These are phyloP conservation scores for Populus pruinosa DNA, from an alignment of 345 rosid species.

Conservation along the genomic window DNA sequence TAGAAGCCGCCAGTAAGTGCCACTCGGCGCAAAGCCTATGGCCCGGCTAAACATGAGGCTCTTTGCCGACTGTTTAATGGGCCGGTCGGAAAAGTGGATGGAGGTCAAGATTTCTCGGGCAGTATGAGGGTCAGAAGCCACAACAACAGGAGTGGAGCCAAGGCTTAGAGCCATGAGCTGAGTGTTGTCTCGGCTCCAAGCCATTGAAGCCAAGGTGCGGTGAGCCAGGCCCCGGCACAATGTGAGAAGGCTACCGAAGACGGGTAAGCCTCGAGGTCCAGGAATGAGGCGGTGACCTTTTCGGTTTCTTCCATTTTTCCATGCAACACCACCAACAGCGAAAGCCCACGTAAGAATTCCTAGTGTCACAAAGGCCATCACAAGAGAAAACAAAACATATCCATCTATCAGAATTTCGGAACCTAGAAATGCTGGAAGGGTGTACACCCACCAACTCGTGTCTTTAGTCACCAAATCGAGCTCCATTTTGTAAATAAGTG, in stretches of 20 bases:
- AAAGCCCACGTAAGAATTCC: slow-evolving; percentile 52
- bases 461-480: slow-evolving; percentile 39
- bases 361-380: slow-evolving; percentile 32
- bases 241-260: slow-evolving; percentile 69
- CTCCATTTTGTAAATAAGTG: slow-evolving; percentile 2
- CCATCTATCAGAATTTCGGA: slow-evolving; percentile 29
- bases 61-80: slow-evolving; percentile 73
- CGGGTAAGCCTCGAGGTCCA: slow-evolving; percentile 69
- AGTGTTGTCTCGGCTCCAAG: slow-evolving; percentile 35
- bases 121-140: slow-evolving; percentile 59
- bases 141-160: slow-evolving; percentile 64
- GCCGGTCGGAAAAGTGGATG: slow-evolving; percentile 72
- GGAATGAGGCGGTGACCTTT: slow-evolving; percentile 48
- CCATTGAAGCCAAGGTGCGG: slow-evolving; percentile 60
- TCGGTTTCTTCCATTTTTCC: slow-evolving; percentile 55
- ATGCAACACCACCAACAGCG: slow-evolving; percentile 65
- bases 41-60: slow-evolving; percentile 82
- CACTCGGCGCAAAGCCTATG: slow-evolving; percentile 89
- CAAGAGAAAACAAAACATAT: slow-evolving; percentile 36
- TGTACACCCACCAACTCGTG: slow-evolving; percentile 52
- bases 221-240: slow-evolving; percentile 70
- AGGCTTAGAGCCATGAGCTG: slow-evolving; percentile 89
- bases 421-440: slow-evolving; percentile 58
- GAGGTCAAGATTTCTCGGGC: slow-evolving; percentile 77
- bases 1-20: slow-evolving; percentile 76